Evolutionary conservation across 2,329 filamentous ascomycete species (phyloP), one percentile per base, ranked within the genome.

Genomic region (Penicillium palitans): DNA sequence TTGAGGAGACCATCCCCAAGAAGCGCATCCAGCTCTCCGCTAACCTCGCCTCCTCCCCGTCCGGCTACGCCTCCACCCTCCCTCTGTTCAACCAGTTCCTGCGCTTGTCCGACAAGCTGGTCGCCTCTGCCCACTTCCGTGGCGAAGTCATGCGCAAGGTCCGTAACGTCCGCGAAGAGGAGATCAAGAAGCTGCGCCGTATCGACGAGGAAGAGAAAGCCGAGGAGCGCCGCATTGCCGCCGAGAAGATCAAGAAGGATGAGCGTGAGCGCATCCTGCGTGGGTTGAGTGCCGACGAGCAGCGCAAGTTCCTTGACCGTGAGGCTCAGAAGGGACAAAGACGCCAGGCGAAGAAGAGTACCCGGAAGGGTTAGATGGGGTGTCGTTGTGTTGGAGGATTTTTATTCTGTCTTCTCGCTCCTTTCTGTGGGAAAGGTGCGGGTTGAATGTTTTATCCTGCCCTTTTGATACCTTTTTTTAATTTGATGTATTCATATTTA

Each of bases 71-170:
- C 40, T 74, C 78, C 35, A 85, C 91, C n/a, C 72, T 89, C 21
- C 88, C 91, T 27, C 78, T 98, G 60, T 92, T 96, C 80, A 79
- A 84, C 39, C 87, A 90, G 77, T 96, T 95, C 81, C 76, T 97
- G 55, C 89, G 90, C 63, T 79, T 97, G n/a, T 84, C 91, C 41
- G 95, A 99, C 73, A 80, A 84, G 66, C 88, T 99, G 49, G 91
- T 89, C 57, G 80, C 85, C 56, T 78, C 79, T 27, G 93, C 86
- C 12, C 93, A 91, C 76, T 97, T 97, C 87, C 90, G 95, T 13
- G 86, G 90, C 39, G 91, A 98, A 80, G 92, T 96, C 35, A 79
- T 89, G 74, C 90, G 90, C 75, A 96, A 96, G 81, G 83, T 99
- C 66, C 87, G 87, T 70, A 80, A 81, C 61, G 88, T 87, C 35